Evolutionary conservation across 106 monocot genomes (phyloP).

Genomic region (Chionographis japonica): DNA sequence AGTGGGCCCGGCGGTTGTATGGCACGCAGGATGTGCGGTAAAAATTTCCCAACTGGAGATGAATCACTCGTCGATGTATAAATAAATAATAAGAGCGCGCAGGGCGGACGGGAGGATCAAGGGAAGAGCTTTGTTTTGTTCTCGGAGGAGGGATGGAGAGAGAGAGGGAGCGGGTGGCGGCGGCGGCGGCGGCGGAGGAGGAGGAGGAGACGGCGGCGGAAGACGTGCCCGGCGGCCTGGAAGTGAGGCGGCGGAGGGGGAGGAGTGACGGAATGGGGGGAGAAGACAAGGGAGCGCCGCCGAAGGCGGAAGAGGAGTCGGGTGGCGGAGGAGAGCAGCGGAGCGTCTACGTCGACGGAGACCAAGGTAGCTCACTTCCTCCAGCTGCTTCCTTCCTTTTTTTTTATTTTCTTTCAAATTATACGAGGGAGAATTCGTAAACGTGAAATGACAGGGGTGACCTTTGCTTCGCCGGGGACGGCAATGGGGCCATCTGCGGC

Average conservation of each 20-base stretch:
- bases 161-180: conserved; percentile 3
- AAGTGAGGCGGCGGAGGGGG: conserved; percentile 12
- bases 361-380: conserved; percentile 16
- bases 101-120: neutral
- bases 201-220: conserved; percentile 1
- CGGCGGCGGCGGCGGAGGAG: conserved; percentile 2
- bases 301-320: neutral
- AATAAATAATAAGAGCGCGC: neutral
- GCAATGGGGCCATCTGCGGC: too few species aligned
- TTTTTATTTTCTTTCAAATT: neutral
- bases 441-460: neutral
- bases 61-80: too few species aligned
- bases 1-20: too few species aligned
- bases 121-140: too few species aligned
- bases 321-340: neutral
- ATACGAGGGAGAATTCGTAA: neutral
- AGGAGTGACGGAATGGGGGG: neutral
- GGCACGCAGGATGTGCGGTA: too few species aligned
- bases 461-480: neutral
- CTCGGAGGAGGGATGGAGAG: conserved; percentile 2
- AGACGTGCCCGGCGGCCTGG: conserved; percentile 5
- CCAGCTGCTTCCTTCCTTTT: neutral
- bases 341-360: conserved; percentile 18
- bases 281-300: neutral
- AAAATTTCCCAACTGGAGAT: too few species aligned